These are phyloP conservation scores for Eucalyptus regnans DNA, from an alignment of 345 rosid species.

Conservation along the genomic window DNA sequence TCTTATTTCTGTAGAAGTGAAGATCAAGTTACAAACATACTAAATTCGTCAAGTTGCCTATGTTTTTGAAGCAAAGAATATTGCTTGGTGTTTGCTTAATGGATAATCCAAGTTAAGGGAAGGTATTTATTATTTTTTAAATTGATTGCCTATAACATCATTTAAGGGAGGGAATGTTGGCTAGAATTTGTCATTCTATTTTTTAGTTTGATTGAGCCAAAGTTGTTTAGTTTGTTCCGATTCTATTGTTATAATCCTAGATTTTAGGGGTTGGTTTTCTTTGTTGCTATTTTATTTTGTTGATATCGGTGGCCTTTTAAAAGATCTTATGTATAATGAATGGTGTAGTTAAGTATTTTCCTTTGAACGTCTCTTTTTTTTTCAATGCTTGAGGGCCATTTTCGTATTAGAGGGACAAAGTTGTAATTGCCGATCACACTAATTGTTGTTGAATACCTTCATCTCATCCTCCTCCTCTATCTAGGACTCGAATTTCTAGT, in stretches of 20 bases:
- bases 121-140: too few species aligned
- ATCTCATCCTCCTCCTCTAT: neutral
- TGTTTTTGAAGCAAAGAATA: neutral
- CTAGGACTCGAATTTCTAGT: neutral
- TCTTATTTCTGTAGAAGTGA: too few species aligned
- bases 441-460: neutral
- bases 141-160: neutral
- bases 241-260: neutral
- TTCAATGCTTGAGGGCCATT: too few species aligned
- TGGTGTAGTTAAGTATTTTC: too few species aligned
- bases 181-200: neutral
- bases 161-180: neutral
- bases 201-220: neutral
- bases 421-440: neutral
- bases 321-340: too few species aligned
- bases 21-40: neutral
- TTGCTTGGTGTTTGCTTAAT: neutral
- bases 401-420: neutral
- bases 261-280: neutral
- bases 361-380: too few species aligned
- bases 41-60: neutral
- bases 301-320: neutral
- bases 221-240: neutral
- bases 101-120: neutral
- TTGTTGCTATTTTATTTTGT: too few species aligned